phyloP scores from a whole-genome alignment of 495 filamentous ascomycete genomes.

The Pyrenopolyporus hunteri region DNA sequence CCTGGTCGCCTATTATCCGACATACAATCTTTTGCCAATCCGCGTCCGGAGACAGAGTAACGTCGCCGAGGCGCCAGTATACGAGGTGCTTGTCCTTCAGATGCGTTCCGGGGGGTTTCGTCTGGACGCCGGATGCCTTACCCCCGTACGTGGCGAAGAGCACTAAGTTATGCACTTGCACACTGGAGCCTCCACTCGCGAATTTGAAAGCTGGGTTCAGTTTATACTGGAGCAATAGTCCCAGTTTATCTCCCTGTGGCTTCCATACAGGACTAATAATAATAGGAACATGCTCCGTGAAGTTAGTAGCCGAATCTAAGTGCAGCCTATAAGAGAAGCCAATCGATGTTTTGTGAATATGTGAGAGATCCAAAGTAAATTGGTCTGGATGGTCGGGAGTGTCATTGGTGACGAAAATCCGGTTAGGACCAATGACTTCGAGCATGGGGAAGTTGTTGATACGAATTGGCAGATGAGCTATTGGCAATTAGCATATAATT shows the following conservation, averaged over 20 bases:
- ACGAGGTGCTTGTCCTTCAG: constrained; percentile 85
- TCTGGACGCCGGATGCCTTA: constrained; percentile 67
- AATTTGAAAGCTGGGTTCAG: constrained; percentile 75
- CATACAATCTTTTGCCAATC: constrained; percentile 74
- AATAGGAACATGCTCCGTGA: constrained; percentile 65
- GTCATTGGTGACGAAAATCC: constrained; percentile 79
- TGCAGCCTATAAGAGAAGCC: constrained; percentile 98
- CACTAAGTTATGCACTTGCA: constrained; percentile 81
- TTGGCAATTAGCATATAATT: constrained; percentile 6
- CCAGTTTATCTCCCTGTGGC: constrained; percentile 78
- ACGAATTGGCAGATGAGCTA: constrained; percentile 70
- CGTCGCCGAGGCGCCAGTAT: constrained; percentile 87
- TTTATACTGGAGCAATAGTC: constrained; percentile 81
- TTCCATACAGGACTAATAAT: constrained; percentile 83
- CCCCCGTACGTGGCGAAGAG: constrained; percentile 81
- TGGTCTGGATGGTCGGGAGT: constrained; percentile 73
- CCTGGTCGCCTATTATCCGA: constrained; percentile 74
- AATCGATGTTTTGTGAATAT: constrained; percentile 73
- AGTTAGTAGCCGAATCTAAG: constrained; percentile 65
- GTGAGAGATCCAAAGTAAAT: constrained; percentile 75
- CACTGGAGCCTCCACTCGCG: constrained; percentile 43
- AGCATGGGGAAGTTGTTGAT: constrained; percentile 91
- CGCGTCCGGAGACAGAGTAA: constrained; percentile 63
- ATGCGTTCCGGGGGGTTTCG: constrained; percentile 78
- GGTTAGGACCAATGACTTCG: constrained; percentile 94